Conservation (phyloP, 1,284 basidiomycete species). For the Microstroma glucosiphilum region DNA sequence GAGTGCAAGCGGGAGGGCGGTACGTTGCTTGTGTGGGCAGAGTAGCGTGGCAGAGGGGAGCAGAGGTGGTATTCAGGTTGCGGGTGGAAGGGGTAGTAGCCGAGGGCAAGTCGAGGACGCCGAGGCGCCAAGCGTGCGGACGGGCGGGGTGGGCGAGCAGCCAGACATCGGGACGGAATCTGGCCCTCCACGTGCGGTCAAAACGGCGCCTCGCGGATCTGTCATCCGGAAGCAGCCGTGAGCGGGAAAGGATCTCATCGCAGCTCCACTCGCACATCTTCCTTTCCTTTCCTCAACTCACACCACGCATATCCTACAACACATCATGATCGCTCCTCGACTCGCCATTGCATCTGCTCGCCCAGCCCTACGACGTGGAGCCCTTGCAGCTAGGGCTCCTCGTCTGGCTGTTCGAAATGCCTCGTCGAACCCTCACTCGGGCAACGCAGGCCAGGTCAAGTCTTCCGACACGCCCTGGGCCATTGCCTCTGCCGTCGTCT, state of each 20-base stretch:
- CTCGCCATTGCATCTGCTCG: not conserved
- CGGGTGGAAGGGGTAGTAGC: too few relatives aligned
- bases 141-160: not conserved
- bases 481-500: constrained; percentile 28
- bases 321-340: constrained; percentile 2
- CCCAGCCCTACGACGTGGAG: not conserved
- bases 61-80: too few relatives aligned
- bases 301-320: not conserved
- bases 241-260: not conserved
- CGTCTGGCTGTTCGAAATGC: not conserved
- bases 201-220: not conserved
- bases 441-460: not conserved
- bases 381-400: not conserved
- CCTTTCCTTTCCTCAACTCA: not conserved
- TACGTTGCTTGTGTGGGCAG: too few relatives aligned
- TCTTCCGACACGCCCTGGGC: constrained; percentile 30
- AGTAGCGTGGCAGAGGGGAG: too few relatives aligned
- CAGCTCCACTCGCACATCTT: constrained; percentile 1
- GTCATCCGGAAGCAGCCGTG: too few relatives aligned
- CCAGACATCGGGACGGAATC: not conserved
- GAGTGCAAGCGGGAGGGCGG: too few relatives aligned
- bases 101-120: too few relatives aligned
- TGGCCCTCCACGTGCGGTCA: not conserved
- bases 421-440: constrained; percentile 1
- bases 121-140: not conserved